Base-by-base conservation (phyloP, 306 rosid species). In the Neltuma alba region DNA sequence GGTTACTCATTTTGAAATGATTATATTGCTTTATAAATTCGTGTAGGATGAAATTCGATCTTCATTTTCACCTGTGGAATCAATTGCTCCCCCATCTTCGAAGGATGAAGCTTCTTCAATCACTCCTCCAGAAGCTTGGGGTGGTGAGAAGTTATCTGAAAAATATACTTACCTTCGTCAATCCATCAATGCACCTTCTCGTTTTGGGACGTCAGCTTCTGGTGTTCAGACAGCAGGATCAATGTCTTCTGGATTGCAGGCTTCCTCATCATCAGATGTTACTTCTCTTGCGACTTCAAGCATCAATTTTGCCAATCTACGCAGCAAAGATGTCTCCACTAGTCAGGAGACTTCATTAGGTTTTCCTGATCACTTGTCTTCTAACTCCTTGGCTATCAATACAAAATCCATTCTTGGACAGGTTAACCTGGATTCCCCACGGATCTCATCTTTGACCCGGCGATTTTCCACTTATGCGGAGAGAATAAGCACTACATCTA, bases 101-200 rank as follows among this genome's bases (percentile, higher is more conserved):
- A 96, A 88, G 83, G 89, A 62, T 65, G 98, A 96, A 78, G 93
- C 89, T 77, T 82, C 92, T 75, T 91, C 99, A 69, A 90, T 93
- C 85, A 96, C 99, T 69, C 99, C 98, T 88, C 98, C 99, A 16
- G 99, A 96, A 89, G 94, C 97, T 79, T 96, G 99, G 99, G 99
- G 98, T 57, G 98, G 99, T 34, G 99, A 96, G 93, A 89, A 76
- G 86, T 82, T 86, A 57, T 86, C 94, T 78, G 99, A 96, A 57
- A 93, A 91, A 80, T 90, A 86, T 85, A 55, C 86, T 73, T 88
- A 81, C 76, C 28, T 78, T 33, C 93, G 87, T 41, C 97, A 81
- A 77, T 84, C 93, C 62, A 80, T 72, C 78, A 81, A 83, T 81
- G 85, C 74, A 68, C 94, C 97, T 13, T 90, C 99, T 82, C 96